Percentiles rank a stretch among this genome's conserved stretches.
Evolutionary conservation across 192 early-diverging fungal species (phyloP).

Genomic region (Coemansia nantahalensis): DNA sequence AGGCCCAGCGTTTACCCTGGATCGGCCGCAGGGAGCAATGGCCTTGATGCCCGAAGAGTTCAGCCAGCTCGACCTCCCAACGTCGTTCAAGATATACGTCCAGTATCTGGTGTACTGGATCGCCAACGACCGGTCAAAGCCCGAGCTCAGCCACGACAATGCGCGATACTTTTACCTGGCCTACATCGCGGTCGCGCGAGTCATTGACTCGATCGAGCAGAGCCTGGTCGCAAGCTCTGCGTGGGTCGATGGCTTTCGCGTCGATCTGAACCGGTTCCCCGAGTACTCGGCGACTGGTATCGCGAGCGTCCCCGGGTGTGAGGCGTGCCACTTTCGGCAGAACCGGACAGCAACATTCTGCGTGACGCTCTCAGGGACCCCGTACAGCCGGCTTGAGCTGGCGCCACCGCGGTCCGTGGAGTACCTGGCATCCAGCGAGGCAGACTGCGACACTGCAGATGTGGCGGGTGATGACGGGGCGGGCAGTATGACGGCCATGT

Average conservation of each 20-base stretch:
- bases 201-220: constrained; percentile 43
- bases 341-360: constrained; percentile 44
- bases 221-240: constrained; percentile 45
- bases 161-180: constrained; percentile 40
- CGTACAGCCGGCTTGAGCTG: constrained; percentile 27
- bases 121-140: constrained; percentile 23
- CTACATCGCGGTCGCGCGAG: constrained; percentile 36
- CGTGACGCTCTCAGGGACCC: constrained; percentile 22
- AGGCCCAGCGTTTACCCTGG: constrained; percentile 8
- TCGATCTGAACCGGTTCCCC: constrained; percentile 25
- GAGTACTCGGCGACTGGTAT: constrained; percentile 12
- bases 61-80: constrained; percentile 33
- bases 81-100: constrained; percentile 45
- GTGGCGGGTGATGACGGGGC: no score
- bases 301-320: constrained; percentile 25
- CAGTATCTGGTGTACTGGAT: constrained; percentile 52
- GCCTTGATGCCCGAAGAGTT: constrained; percentile 40
- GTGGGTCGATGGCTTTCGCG: constrained; percentile 33
- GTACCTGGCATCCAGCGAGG: background rate
- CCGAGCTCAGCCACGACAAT: constrained; percentile 9
- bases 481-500: background rate
- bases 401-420: constrained; percentile 21
- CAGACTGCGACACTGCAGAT: constrained; percentile 3
- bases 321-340: constrained; percentile 41
- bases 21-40: constrained; percentile 6